Evolutionary conservation across 1,284 basidiomycete species (phyloP).

Genomic region (Amylostereum areolatum): DNA sequence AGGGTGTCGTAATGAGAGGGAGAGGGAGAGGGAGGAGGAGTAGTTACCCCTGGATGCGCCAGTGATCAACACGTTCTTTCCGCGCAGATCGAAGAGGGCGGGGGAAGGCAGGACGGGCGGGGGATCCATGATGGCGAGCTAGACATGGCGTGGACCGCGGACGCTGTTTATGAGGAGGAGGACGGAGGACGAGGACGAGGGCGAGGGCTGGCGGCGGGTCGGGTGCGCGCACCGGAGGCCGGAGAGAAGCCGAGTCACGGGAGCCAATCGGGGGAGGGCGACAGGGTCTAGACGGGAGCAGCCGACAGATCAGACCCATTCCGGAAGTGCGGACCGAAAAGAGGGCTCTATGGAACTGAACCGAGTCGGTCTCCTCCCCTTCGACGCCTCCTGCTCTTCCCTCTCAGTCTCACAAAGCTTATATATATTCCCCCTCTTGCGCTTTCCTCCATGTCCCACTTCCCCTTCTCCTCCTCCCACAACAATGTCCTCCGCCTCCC

Average conservation of each 20-base stretch:
- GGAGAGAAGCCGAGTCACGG: slow-evolving; percentile 21
- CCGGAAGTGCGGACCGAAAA: no score
- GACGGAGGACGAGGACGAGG: neutral
- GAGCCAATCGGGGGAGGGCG: slow-evolving; percentile 8
- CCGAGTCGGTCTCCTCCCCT: no score
- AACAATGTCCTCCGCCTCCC: slow-evolving; percentile 53
- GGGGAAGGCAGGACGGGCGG: slow-evolving; percentile 39
- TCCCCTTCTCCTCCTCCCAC: slow-evolving; percentile 13
- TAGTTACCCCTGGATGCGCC: slow-evolving; percentile 57
- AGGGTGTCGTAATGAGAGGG: slow-evolving; percentile 18
- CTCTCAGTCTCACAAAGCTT: slow-evolving; percentile 10
- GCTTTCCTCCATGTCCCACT: slow-evolving; percentile 10
- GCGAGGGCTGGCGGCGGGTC: slow-evolving; percentile 1
- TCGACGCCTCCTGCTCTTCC: slow-evolving; percentile 1
- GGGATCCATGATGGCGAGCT: slow-evolving; percentile 30
- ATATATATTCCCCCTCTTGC: slow-evolving; percentile 7
- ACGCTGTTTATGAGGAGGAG: neutral
- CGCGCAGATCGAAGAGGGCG: slow-evolving; percentile 54
- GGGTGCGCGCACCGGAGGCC: slow-evolving; percentile 1
- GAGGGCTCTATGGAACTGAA: no score
- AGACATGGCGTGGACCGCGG: no score
- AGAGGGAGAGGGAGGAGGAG: slow-evolving; percentile 5
- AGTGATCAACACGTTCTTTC: slow-evolving; percentile 63
- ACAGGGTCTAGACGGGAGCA: no score
- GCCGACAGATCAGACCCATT: no score